A percentile compares a stretch with the other conserved stretches of the same genome.
phyloP scores from a whole-genome alignment of 2,329 filamentous ascomycete genomes.

The Aaosphaeria pasadenensis region DNA sequence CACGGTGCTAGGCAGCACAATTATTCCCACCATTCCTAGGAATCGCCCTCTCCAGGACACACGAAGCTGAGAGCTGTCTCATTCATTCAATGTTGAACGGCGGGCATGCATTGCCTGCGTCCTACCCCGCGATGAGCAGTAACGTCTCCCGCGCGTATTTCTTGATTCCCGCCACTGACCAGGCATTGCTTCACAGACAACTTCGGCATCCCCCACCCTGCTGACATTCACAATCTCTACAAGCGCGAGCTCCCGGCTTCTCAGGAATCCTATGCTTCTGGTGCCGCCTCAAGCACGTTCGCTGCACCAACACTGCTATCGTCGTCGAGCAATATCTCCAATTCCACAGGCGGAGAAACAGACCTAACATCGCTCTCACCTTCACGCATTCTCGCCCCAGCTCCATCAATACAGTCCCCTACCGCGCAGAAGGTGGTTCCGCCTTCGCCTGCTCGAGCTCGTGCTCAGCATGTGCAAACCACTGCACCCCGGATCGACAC shows the following conservation, averaged over 20 bases:
- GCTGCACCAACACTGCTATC: slow-evolving; percentile 29
- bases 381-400: slow-evolving; percentile 14
- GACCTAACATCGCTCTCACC: slow-evolving; percentile 23
- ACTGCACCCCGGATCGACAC: slow-evolving; percentile 20
- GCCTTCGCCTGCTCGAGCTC: slow-evolving; percentile 51
- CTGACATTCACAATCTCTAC: slow-evolving; percentile 7
- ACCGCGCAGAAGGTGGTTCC: slow-evolving; percentile 15
- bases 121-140: slow-evolving; percentile 5
- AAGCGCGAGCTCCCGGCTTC: slow-evolving; percentile 17
- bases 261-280: slow-evolving; percentile 33
- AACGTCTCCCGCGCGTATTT: background rate
- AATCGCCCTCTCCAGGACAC: background rate
- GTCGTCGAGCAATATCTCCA: slow-evolving; percentile 33
- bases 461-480: slow-evolving; percentile 28
- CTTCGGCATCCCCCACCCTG: slow-evolving; percentile 2
- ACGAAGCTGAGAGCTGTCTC: background rate
- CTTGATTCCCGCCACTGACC: background rate
- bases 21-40: background rate
- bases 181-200: slow-evolving; percentile 3
- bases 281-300: slow-evolving; percentile 28
- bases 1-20: background rate
- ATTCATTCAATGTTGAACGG: slow-evolving; percentile 8
- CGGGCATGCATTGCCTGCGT: slow-evolving; percentile 3
- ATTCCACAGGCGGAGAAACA: slow-evolving; percentile 24
- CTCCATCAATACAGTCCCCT: slow-evolving; percentile 44